These are phyloP conservation scores for Tuctoria greenei DNA, from an alignment of 176 grass and related monocot genomes.

Conservation along the genomic window DNA sequence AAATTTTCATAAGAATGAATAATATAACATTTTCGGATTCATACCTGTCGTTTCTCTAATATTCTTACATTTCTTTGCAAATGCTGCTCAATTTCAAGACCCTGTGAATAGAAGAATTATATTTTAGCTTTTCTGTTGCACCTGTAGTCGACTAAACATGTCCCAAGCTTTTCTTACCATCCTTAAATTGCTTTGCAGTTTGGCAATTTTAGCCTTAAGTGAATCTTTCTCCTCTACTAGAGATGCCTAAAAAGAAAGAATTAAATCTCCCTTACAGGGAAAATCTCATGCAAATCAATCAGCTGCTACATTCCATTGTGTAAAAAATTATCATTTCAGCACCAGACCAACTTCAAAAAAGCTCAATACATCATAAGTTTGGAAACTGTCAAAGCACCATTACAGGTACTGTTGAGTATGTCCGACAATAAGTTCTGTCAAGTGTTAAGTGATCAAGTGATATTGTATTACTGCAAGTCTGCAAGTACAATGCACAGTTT, in stretches of 20 bases:
- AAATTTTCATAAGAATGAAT: constrained; percentile 3
- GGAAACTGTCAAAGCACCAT: not conserved
- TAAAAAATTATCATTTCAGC: not conserved
- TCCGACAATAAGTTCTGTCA: not conserved
- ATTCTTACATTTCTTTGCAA: constrained; percentile 63
- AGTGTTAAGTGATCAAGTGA: not conserved
- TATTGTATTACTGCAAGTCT: constrained; percentile 13
- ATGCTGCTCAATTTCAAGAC: constrained; percentile 88
- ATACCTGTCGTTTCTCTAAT: constrained; percentile 78
- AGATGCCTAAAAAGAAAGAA: constrained; percentile 54
- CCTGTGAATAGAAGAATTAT: constrained; percentile 50
- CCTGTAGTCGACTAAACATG: constrained; percentile 39
- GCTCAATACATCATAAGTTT: not conserved
- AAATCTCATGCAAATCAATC: not conserved
- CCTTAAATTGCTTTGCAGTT: constrained; percentile 90
- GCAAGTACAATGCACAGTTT: constrained; percentile 13
- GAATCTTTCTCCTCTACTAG: constrained; percentile 76
- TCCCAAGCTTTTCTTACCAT: constrained; percentile 57
- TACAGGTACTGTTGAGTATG: not conserved
- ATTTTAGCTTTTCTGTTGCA: not conserved
- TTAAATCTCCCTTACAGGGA: not conserved
- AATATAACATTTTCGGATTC: constrained; percentile 21
- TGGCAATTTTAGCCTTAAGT: constrained; percentile 75
- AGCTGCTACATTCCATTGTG: not conserved
- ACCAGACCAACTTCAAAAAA: not conserved